Percentiles rank a stretch among this genome's conserved stretches.
Evolutionary conservation across 192 early-diverging fungal genomes (phyloP).

Genomic region (Rhizophagus clarus): DNA sequence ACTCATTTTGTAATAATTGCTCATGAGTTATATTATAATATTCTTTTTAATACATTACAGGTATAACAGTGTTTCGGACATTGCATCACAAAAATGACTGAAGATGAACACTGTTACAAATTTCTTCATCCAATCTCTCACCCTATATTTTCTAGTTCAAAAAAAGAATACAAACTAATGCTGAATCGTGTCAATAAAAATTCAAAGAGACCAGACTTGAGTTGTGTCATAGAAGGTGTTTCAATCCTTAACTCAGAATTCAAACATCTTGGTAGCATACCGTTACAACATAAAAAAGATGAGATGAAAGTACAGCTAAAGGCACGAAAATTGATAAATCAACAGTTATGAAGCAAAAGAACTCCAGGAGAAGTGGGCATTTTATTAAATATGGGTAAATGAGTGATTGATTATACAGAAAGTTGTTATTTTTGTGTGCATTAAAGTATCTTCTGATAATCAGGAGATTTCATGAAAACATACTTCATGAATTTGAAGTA

Average conservation of each 20-base stretch:
- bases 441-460: constrained; percentile 24
- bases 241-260: constrained; percentile 33
- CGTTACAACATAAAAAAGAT: constrained; percentile 29
- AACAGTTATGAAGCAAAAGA: constrained; percentile 32
- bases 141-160: background rate
- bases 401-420: constrained; percentile 19
- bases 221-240: constrained; percentile 21
- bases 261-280: constrained; percentile 29
- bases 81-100: no score
- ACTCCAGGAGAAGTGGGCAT: constrained; percentile 28
- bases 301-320: constrained; percentile 27
- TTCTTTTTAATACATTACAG: background rate
- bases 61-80: no score
- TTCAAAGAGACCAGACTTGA: constrained; percentile 32
- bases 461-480: constrained; percentile 26
- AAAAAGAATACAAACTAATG: constrained; percentile 14
- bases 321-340: constrained; percentile 33
- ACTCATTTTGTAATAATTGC: no score
- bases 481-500: constrained; percentile 32
- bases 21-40: no score
- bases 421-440: no score
- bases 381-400: constrained; percentile 34
- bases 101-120: constrained; percentile 18
- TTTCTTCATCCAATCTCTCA: background rate
- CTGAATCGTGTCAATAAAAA: constrained; percentile 29